These are phyloP conservation scores for Lentinula guzmanii DNA, from an alignment of 768 basidiomycete species.

Conservation along the genomic window DNA sequence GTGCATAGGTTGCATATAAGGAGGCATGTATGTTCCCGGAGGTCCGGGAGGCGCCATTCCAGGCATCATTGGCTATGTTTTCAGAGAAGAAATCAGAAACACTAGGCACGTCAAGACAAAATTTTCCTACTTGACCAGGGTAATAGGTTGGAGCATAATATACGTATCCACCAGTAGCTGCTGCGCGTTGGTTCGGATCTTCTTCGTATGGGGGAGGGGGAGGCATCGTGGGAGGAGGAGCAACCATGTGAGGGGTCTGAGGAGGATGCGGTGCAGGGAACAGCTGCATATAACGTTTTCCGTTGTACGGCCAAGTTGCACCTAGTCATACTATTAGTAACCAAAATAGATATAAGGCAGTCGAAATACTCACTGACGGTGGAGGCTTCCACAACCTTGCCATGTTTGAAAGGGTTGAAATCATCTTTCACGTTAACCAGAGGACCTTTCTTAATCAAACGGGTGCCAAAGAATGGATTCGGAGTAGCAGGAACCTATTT, in stretches of 20 bases:
- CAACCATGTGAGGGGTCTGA: conserved; percentile 60
- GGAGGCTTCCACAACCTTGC: conserved; percentile 70
- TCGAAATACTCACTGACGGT: conserved; percentile 56
- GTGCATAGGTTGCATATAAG: conserved; percentile 82
- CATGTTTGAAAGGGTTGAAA: conserved; percentile 93
- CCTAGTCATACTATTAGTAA: conserved; percentile 29
- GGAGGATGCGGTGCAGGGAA: conserved; percentile 62
- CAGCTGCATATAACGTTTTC: conserved; percentile 78
- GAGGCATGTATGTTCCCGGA: conserved; percentile 76
- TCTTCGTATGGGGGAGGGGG: conserved; percentile 79
- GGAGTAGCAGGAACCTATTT: conserved; percentile 40
- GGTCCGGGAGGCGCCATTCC: conserved; percentile 77
- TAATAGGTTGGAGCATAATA: conserved; percentile 80
- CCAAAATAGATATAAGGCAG: not conserved
- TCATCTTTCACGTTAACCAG: conserved; percentile 90
- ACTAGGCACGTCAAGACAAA: conserved; percentile 1
- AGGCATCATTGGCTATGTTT: conserved; percentile 70
- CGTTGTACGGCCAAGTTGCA: conserved; percentile 81
- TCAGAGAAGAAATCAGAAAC: conserved; percentile 1
- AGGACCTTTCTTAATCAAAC: conserved; percentile 65
- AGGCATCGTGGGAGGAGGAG: conserved; percentile 62
- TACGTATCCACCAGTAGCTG: conserved; percentile 51
- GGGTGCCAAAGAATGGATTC: conserved; percentile 89
- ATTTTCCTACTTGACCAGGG: conserved; percentile 58
- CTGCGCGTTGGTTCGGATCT: conserved; percentile 56